phyloP scores from a whole-genome alignment of 169 alveolate genomes.

The Eimeria brunetti region DNA sequence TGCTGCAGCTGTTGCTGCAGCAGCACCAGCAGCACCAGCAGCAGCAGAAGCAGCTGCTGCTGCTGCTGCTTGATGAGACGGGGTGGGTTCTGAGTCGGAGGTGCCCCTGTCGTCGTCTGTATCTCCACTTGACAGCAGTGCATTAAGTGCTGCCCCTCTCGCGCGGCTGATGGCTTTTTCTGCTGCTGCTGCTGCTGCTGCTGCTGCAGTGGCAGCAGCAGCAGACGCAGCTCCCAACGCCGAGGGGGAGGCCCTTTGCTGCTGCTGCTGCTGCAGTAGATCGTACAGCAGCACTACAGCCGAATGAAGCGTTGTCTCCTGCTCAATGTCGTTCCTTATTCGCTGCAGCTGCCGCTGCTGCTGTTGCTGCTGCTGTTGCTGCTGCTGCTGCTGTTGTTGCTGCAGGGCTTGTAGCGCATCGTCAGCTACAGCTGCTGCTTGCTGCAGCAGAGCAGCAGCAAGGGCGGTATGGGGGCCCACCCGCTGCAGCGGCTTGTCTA shows the following conservation, averaged over 20 bases:
- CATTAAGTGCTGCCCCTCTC: constrained; percentile 44
- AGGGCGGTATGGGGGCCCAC: constrained; percentile 11
- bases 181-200: constrained; percentile 62
- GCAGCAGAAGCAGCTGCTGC: constrained; percentile 22
- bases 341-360: constrained; percentile 49
- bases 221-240: constrained; percentile 39
- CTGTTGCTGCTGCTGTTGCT: constrained; percentile 59
- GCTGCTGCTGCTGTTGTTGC: constrained; percentile 29
- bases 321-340: neutral
- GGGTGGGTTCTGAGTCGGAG: constrained; percentile 15
- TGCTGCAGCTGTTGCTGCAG: constrained; percentile 23
- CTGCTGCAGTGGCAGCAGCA: constrained; percentile 66
- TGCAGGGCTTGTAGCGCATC: constrained; percentile 8
- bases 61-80: neutral
- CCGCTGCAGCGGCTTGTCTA: constrained; percentile 9
- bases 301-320: constrained; percentile 16
- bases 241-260: constrained; percentile 1
- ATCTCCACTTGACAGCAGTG: constrained; percentile 51
- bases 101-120: constrained; percentile 16
- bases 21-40: neutral
- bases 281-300: constrained; percentile 10
- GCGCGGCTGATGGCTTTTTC: constrained; percentile 64
- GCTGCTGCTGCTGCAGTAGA: constrained; percentile 45
- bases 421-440: constrained; percentile 40
- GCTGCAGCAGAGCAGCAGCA: constrained; percentile 68